Base-by-base conservation (phyloP, 768 basidiomycete species). In the Lentinula aciculospora region DNA sequence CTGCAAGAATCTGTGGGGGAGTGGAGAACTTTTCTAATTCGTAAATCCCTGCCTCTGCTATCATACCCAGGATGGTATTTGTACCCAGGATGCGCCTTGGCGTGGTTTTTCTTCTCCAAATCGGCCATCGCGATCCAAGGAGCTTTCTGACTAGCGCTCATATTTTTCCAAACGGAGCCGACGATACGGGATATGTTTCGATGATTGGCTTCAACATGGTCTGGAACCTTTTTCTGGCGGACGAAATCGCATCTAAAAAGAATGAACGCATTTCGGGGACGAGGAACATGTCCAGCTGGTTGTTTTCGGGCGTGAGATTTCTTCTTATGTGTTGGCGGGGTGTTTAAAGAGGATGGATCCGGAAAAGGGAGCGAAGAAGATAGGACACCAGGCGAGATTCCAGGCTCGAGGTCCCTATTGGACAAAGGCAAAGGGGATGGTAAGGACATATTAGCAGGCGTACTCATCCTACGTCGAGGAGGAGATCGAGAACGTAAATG, bases 181-280 rank as follows among this genome's bases (percentile, higher is more conserved):
- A 83, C 86, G 56, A 85, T 81, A 53, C 84, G 78, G 3, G 81
- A 84, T 54, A 90, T 79, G 62, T 88, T 86, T 58, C 83, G 80
- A 65, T 89, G 86, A 62, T 89, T 81, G 15, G 75, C 75, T 67
- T 88, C 84, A 2, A 83, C 78, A 40, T 73, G 69, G 9, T 73
- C 66, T 0, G 85, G 81, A 47, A 81, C 74, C 60, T 81, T 77
- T 54, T 82, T 77, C 60, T 86, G 82, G 51, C 81, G 77, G 15
- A 87, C 83, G 54, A 88, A 83, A 66, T 89, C 82, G 66, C 82
- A 87, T 40, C 89, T 80, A 67, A 89, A 92, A 60, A 91, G 79
- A 62, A 92, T 89, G 71, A 92, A 92, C 0, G 88, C 84, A 68
- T 91, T 91, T 15, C 84, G 75, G 0, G 88, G 88, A 27, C 89